Base-by-base conservation (phyloP, 1,284 basidiomycete genomes). In the Papiliotrema terrestris region DNA sequence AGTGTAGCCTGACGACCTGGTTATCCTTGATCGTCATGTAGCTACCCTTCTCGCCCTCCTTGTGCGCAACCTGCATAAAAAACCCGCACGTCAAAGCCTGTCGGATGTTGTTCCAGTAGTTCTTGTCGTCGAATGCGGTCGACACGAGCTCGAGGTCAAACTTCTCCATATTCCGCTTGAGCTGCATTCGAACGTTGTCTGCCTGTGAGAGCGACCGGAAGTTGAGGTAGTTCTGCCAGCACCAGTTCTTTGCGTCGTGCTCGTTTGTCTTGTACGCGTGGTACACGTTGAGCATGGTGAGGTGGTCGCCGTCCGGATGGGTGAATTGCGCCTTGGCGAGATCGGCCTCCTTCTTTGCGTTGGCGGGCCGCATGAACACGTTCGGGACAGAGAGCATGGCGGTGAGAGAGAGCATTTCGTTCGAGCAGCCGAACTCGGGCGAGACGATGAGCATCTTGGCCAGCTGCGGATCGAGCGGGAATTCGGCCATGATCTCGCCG, bases 1-100 rank as follows among this genome's bases (percentile, higher is more conserved):
- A 91, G 74, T 99, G 95, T n/a, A 98, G 80, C n/a, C 80, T 81
- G 8, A 98, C 94, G 41, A 90, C 86, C 79, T 94, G 91, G 69
- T 94, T 91, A 73, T 98, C 93, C 78, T 97, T 98, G 61, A 96
- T 86, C 0, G 93, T 98, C 61, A 86, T 70, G 73, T 94, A 94
- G 56, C 80, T 83, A 2, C 85, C 85, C 79, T 91, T 92, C 67
- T 91, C 89, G n/a, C 91, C 91, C 69, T 93, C 90, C 74, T 91
- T 91, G 76, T 97, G 92, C 5, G 94, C 95, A 8, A 95, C 86
- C 74, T 98, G 95, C 95, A 97, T 97, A 79, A 98, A 99, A 82
- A 92, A 98, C 0, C 94, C 95, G 69, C 88, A 90, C 0, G 91
- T 87, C 44, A 98, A 81, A 1, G 89, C 87, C 75, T 88, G 86